Conservation (phyloP, 2,329 filamentous ascomycete genomes). For the Tolypocladium guangdongense region DNA sequence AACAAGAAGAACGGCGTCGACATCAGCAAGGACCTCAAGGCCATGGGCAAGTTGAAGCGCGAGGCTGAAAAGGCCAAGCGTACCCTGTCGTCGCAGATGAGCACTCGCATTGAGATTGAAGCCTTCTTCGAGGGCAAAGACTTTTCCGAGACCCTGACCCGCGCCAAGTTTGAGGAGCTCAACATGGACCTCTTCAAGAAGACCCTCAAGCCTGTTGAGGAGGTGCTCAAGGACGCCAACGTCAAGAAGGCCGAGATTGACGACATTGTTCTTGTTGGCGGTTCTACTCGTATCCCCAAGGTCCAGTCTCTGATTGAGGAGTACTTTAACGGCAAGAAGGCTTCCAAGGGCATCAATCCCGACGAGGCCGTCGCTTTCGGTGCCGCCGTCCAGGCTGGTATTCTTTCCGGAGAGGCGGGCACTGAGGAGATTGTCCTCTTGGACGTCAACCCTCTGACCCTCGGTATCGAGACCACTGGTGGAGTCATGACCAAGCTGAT, state of each 20-base stretch:
- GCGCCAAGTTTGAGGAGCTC: slow-evolving; percentile 98
- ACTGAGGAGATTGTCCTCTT: slow-evolving; percentile 79
- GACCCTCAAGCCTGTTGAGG: slow-evolving; percentile 96
- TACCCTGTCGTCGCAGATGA: slow-evolving; percentile 89
- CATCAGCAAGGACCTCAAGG: slow-evolving; percentile 87
- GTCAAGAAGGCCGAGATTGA: slow-evolving; percentile 91
- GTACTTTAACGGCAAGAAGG: slow-evolving; percentile 92
- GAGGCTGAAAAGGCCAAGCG: slow-evolving; percentile 99
- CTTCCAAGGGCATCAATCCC: slow-evolving; percentile 98
- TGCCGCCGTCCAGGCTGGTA: slow-evolving; percentile 93
- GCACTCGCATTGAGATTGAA: slow-evolving; percentile 91
- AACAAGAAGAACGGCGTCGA: slow-evolving; percentile 97
- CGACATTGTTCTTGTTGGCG: slow-evolving; percentile 95
- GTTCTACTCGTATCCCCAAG: slow-evolving; percentile 98
- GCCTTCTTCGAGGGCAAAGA: slow-evolving; percentile 94
- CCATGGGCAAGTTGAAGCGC: slow-evolving; percentile 99
- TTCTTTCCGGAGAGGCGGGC: slow-evolving; percentile 79
- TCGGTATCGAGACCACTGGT: slow-evolving; percentile 95
- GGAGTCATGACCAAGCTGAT: slow-evolving; percentile 98
- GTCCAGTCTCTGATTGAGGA: slow-evolving; percentile 90
- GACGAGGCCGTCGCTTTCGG: slow-evolving; percentile 98
- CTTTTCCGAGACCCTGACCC: slow-evolving; percentile 95
- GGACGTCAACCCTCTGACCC: slow-evolving; percentile 93
- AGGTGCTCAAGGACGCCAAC: slow-evolving; percentile 97
- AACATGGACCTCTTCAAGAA: slow-evolving; percentile 99